Base-by-base conservation (phyloP, 192 early-diverging fungal genomes). In the Funneliformis mosseae region DNA sequence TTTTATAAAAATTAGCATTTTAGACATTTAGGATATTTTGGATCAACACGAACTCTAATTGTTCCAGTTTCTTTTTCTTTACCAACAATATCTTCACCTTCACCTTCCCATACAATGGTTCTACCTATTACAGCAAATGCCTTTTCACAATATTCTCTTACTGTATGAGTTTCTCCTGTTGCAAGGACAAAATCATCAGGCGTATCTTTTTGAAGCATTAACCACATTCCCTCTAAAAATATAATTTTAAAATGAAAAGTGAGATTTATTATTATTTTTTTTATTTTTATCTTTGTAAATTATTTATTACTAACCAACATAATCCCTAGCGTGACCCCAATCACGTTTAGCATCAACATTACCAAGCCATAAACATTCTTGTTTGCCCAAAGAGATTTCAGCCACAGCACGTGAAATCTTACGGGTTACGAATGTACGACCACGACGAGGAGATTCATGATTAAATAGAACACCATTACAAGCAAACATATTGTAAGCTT, bases 301-400 rank as follows among this genome's bases (percentile, higher is more conserved):
- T 1, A n/a, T 42, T 14, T 39, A 67, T 14, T 45, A 69, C 67
- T 70, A 16, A 79, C 78, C 78, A 61, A 91, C 84, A 83, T 94
- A 94, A 77, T 94, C 93, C 61, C 90, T 87, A 39, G 93, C 93
- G 72, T 94, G 93, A 74, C 93, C 93, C 93, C 93, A 94, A 85
- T 94, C 93, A 85, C 93, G 88, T 84, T 92, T 92, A 64, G 93
- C 89, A 84, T 94, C 92, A 42, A 94, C 83, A 81, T 94, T 94
- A 76, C 93, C 93, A 39, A 94, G 84, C 82, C 91, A 93, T 12
- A 94, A 72, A 82, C 91, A 92, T 67, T 91, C 87, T 75, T 93
- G 89, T 73, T 88, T 85, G 38, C 91, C 91, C 38, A 93, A 83
- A 50, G 90, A 85, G 79, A 94, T 93, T 81, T 90, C 87, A 55